A percentile compares a stretch with the other conserved stretches of the same genome.
Conservation (phyloP, 2,329 filamentous ascomycete species). For the Diaporthe aspalathi region DNA sequence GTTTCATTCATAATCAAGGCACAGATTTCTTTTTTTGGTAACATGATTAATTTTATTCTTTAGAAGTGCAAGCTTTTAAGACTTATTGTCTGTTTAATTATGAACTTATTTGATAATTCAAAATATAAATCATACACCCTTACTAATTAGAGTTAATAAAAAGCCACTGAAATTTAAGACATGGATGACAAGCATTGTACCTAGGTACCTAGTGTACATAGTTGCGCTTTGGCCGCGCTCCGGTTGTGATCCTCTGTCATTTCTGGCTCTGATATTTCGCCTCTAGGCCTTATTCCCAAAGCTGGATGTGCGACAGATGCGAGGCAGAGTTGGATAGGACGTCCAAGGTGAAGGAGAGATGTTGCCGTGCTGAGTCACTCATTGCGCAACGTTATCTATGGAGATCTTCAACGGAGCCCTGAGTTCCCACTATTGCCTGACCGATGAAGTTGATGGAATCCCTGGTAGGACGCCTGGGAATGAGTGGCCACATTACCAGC, state of each 20-base stretch:
- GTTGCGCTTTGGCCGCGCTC: neutral
- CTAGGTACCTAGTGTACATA: neutral
- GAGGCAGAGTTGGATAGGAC: neutral
- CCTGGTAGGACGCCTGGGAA: neutral
- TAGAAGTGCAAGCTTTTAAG: no score
- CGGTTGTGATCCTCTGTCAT: neutral
- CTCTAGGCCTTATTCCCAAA: neutral
- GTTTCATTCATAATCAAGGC: no score
- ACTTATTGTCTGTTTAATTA: no score
- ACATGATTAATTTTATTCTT: no score
- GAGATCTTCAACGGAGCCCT: no score
- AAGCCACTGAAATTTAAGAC: neutral
- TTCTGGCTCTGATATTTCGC: neutral
- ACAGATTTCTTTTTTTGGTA: no score
- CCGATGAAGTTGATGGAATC: neutral
- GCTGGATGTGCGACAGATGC: neutral
- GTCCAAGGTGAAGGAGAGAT: neutral
- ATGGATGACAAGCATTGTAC: neutral
- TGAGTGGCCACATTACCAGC: neutral
- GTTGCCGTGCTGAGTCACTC: neutral
- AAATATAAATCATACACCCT: neutral
- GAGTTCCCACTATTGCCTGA: neutral
- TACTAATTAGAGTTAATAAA: neutral
- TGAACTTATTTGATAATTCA: no score
- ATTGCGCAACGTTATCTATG: neutral